Percentiles rank a stretch among this genome's conserved stretches.
These are phyloP conservation scores for Aurantiochytrium sp. DNA, from an alignment of 108 stramenopile species.

Conservation along the genomic window DNA sequence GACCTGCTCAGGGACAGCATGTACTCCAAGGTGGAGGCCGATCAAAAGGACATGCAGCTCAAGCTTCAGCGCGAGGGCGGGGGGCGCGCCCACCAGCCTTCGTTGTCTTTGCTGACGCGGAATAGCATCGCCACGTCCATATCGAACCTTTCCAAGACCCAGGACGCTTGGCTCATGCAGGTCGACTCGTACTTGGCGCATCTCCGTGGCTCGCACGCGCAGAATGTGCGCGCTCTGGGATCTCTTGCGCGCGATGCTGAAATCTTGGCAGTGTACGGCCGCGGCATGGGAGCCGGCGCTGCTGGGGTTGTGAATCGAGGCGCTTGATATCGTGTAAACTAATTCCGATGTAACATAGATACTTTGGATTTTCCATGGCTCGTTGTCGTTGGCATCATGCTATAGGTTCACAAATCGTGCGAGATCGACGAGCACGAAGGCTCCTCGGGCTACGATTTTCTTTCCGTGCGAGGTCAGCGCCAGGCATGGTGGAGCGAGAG, in stretches of 20 bases:
- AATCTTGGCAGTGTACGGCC: background rate
- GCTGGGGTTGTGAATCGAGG: too few species aligned
- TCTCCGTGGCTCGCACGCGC: background rate
- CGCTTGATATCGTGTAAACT: too few species aligned
- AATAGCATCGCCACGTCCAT: background rate
- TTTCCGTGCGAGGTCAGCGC: too few species aligned
- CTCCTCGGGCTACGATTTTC: too few species aligned
- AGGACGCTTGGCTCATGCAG: constrained; percentile 25
- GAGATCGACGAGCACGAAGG: too few species aligned
- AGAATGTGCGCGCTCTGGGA: background rate
- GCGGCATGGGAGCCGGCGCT: too few species aligned
- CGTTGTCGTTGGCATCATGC: too few species aligned
- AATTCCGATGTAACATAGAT: too few species aligned
- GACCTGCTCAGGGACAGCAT: background rate
- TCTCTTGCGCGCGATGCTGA: background rate
- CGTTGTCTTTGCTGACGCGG: background rate
- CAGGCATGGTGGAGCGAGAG: too few species aligned
- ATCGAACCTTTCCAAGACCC: background rate
- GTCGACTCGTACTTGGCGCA: background rate
- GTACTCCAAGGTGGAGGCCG: background rate
- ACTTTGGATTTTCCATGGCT: too few species aligned
- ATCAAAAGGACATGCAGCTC: background rate
- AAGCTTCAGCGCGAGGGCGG: background rate
- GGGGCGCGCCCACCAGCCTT: too few species aligned
- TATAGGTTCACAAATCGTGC: too few species aligned